Percentiles rank a stretch among this genome's conserved stretches.
Conservation (phyloP, 257 asterid species). For the Solanum piurae region DNA sequence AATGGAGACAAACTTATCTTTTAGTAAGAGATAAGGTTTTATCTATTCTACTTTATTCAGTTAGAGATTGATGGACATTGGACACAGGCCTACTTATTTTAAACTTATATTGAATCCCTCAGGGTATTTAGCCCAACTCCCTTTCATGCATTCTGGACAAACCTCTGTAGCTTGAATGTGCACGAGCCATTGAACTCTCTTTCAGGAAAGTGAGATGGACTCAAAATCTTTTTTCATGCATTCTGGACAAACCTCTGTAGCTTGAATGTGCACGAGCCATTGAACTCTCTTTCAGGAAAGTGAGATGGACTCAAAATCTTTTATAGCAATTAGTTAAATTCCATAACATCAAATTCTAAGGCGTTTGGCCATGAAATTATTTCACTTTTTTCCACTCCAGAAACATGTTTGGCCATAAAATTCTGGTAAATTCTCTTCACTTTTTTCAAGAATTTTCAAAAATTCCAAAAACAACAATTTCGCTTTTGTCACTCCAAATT, state of each 20-base stretch:
- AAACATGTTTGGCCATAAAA: neutral
- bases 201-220: neutral
- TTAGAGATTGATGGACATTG: neutral
- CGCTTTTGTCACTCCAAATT: neutral
- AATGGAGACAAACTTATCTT: neutral
- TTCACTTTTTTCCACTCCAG: neutral
- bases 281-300: neutral
- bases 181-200: neutral
- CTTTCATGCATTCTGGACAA: neutral
- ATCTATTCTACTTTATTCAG: neutral
- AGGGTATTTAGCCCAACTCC: neutral
- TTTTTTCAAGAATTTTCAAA: neutral
- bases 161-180: neutral
- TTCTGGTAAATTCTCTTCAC: neutral
- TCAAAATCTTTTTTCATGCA: neutral
- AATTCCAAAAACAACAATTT: neutral
- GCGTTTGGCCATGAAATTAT: neutral
- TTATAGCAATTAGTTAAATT: neutral
- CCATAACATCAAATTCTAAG: neutral
- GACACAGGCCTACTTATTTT: neutral
- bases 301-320: neutral
- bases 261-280: neutral
- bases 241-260: neutral
- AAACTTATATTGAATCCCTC: neutral
- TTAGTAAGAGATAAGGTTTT: neutral